Percentiles rank a stretch among this genome's conserved stretches.
phyloP scores from a whole-genome alignment of 805 yeast genomes.

The Lipomyces chichibuensis region DNA sequence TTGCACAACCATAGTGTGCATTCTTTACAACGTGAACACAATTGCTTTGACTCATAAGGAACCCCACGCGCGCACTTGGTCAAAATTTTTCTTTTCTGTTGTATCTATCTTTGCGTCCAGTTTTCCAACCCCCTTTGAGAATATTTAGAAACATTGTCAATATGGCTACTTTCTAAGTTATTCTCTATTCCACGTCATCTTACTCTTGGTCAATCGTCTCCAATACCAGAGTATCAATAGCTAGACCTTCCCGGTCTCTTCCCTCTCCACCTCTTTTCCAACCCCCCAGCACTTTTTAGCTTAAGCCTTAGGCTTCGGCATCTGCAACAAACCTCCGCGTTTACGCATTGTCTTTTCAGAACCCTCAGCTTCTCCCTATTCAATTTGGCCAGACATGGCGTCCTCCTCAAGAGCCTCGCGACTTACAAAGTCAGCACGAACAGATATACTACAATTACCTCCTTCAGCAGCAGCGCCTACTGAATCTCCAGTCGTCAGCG shows the following conservation, averaged over 20 bases:
- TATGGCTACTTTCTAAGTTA: slow-evolving; percentile 26
- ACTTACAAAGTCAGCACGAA: slow-evolving; percentile 18
- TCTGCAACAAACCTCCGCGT: slow-evolving; percentile 12
- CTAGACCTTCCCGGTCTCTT: slow-evolving; percentile 13
- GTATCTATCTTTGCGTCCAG: neutral
- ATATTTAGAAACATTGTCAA: slow-evolving; percentile 10
- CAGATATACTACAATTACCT: neutral
- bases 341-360: slow-evolving; percentile 35
- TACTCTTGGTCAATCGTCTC: slow-evolving; percentile 5
- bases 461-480: slow-evolving; percentile 3
- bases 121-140: slow-evolving; percentile 3
- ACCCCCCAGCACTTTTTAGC: slow-evolving; percentile 10
- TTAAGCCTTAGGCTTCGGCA: slow-evolving; percentile 14
- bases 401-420: slow-evolving; percentile 18
- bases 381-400: slow-evolving; percentile 29
- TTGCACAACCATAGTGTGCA: neutral
- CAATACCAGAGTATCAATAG: neutral
- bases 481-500: neutral
- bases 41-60: slow-evolving; percentile 19
- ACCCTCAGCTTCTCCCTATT: slow-evolving; percentile 15
- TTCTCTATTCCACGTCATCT: slow-evolving; percentile 6
- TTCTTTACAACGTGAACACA: neutral
- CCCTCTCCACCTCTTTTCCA: neutral
- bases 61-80: slow-evolving; percentile 8
- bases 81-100: neutral